phyloP scores from a whole-genome alignment of 2,329 filamentous ascomycete species.

The Colletotrichum horii region DNA sequence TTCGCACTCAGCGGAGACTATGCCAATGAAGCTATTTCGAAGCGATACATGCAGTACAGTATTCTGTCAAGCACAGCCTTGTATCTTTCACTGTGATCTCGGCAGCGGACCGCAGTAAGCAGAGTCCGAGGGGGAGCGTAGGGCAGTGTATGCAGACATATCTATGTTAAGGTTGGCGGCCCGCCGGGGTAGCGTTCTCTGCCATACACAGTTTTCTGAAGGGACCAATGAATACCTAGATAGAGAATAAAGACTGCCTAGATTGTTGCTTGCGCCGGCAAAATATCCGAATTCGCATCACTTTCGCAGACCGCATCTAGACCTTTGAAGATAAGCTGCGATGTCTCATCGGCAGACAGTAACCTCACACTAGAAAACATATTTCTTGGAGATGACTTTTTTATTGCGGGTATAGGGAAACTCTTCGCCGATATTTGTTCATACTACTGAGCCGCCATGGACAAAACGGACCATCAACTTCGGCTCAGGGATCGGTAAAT shows the following conservation, averaged over 20 bases:
- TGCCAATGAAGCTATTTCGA: not conserved
- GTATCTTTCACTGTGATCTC: not conserved
- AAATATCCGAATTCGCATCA: not conserved
- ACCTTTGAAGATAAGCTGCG: not conserved
- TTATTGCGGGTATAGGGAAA: too few species aligned
- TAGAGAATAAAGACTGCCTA: not conserved
- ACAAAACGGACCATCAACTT: too few species aligned
- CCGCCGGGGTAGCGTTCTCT: not conserved
- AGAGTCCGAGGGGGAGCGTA: not conserved
- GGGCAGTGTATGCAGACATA: not conserved
- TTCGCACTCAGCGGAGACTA: not conserved
- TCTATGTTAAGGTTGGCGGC: not conserved
- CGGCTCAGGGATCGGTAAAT: not conserved
- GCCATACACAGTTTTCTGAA: not conserved
- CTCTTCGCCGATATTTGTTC: too few species aligned
- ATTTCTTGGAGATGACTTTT: not conserved
- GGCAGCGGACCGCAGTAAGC: not conserved
- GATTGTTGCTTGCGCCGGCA: not conserved
- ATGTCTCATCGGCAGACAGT: not conserved
- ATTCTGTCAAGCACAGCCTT: not conserved
- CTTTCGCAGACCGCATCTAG: not conserved
- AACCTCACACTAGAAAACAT: not conserved
- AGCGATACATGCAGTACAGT: not conserved
- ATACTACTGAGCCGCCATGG: too few species aligned
- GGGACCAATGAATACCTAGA: not conserved